Conservation (phyloP, 2,329 filamentous ascomycete genomes). For the Nothomitra cinnamomea region DNA sequence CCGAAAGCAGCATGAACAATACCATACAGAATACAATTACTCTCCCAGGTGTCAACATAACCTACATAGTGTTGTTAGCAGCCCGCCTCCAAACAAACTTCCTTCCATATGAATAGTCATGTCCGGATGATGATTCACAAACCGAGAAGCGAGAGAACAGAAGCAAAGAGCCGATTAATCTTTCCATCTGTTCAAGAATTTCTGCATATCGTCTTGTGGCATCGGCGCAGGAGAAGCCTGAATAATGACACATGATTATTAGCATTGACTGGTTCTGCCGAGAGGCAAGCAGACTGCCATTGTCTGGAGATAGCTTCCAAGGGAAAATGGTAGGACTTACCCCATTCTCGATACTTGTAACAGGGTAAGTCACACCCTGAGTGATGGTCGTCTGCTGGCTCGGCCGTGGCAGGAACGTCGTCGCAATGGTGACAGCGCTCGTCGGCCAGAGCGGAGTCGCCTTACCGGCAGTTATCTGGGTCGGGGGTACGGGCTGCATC, state of each 20-base stretch:
- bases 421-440: constrained; percentile 19
- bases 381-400: constrained; percentile 21
- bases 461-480: constrained; percentile 22
- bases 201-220: constrained; percentile 8
- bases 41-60: too few relatives aligned
- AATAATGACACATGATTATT: not conserved
- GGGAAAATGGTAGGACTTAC: constrained; percentile 13
- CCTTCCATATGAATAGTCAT: not conserved
- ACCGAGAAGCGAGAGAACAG: too few relatives aligned
- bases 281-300: too few relatives aligned
- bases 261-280: too few relatives aligned
- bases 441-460: constrained; percentile 21
- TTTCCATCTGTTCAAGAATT: constrained; percentile 7
- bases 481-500: constrained; percentile 23
- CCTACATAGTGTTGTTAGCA: too few relatives aligned
- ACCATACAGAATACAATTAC: too few relatives aligned
- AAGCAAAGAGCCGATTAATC: constrained; percentile 3
- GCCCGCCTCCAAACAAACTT: not conserved
- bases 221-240: constrained; percentile 7
- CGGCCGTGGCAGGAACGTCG: constrained; percentile 17
- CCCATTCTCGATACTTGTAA: constrained; percentile 21
- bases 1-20: not conserved
- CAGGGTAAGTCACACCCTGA: constrained; percentile 18
- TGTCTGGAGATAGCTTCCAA: too few relatives aligned
- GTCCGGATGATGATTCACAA: too few relatives aligned